phyloP scores from a whole-genome alignment of 352 stramenopile species.

The Pythium scleroteichum region DNA sequence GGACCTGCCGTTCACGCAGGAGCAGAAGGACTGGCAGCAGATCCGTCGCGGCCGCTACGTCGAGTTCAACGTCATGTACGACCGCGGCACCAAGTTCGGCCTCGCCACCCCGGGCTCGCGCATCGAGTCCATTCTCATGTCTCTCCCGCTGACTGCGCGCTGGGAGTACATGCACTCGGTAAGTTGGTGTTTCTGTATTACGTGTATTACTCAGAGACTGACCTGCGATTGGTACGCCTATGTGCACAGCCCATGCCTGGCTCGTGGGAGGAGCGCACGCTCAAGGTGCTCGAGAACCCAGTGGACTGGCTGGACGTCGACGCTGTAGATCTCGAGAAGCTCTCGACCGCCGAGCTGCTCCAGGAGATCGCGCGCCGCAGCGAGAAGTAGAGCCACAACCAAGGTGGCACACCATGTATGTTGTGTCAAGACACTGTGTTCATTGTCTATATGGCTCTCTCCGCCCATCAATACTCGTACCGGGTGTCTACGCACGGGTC shows the following conservation, averaged over 20 bases:
- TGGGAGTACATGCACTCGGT: slow-evolving; percentile 1
- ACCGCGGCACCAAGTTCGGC: slow-evolving; percentile 98
- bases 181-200: background rate
- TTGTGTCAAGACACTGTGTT: slow-evolving; percentile 46
- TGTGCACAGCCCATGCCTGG: slow-evolving; percentile 69
- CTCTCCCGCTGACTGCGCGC: background rate
- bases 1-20: slow-evolving; percentile 93
- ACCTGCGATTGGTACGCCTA: background rate
- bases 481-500: slow-evolving; percentile 58
- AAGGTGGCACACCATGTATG: slow-evolving; percentile 7
- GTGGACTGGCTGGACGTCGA: slow-evolving; percentile 93
- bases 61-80: slow-evolving; percentile 99
- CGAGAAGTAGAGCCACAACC: slow-evolving; percentile 32
- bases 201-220: background rate
- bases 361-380: slow-evolving; percentile 78
- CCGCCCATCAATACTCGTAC: slow-evolving; percentile 32
- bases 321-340: slow-evolving; percentile 60
- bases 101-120: slow-evolving; percentile 95
- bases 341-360: slow-evolving; percentile 75
- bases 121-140: slow-evolving; percentile 29
- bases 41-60: slow-evolving; percentile 96
- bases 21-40: slow-evolving; percentile 98
- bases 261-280: slow-evolving; percentile 92
- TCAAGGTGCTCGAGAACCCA: slow-evolving; percentile 93
- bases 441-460: background rate